Base-by-base conservation (phyloP, 495 filamentous ascomycete genomes). In the Trypethelium eluteriae region DNA sequence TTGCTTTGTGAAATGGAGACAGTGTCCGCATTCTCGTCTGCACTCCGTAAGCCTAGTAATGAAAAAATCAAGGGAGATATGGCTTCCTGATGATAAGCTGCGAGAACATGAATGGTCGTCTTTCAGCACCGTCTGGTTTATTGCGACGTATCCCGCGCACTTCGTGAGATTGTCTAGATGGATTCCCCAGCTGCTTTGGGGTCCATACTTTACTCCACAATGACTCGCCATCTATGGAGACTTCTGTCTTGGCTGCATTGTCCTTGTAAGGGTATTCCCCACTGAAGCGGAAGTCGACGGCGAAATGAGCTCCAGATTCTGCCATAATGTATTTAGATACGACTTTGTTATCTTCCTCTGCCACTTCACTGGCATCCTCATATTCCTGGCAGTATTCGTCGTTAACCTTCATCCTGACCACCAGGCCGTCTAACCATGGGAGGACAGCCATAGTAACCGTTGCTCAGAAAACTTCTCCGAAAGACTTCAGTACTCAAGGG, bases 281-380 rank as follows among this genome's bases (percentile, higher is more conserved):
- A 2, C 7, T 53, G 39, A 66, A 38, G 56, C 49, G 47, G 10
- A 18, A n/a, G 11, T 16, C 39, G 10, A 69, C 53, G 12, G 32
- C 25, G 36, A 69, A 69, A 38, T 35, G 4, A 32, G 57, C 67
- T 36, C 56, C 67, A 34, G 67, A 66, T 3, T 32, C 38, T 10
- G 64, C 67, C 44, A 62, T 53, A 35, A 69, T 63, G 39, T 62
- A 69, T 49, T 66, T 69, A 2, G 63, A 57, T 9, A 56, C 38
- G n/a, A 53, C 16, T 57, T 38, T 38, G 11, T 63, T 14, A 59
- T 18, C 53, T 18, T 2, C 38, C 10, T 59, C 16, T 0, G 4
- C 35, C 3, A 18, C 46, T 35, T 39, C 39, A 3, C 63, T 64
- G 16, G 62, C 63, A 5, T 69, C 64, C 14, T 66, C 35, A 50